Base-by-base conservation (phyloP, 805 yeast species). In the Saccharomyces paradoxus region DNA sequence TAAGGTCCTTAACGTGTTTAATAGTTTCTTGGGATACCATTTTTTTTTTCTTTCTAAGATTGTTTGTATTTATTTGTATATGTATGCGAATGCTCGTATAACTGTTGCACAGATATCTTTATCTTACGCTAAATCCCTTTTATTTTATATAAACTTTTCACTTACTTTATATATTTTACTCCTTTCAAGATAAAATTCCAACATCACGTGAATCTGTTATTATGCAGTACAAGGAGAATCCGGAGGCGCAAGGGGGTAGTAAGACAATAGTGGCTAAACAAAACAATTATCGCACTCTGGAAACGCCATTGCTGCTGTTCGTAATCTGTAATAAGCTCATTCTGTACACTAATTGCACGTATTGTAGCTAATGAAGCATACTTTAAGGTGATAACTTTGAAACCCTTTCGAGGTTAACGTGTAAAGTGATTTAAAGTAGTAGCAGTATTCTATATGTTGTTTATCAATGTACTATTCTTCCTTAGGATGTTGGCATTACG, bases 21-120 rank as follows among this genome's bases (percentile, higher is more conserved):
- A 77, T 68, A 56, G 82, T 71, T 70, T 78, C 81, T 64, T 81
- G 78, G 49, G 86, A 79, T 67, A 78, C 87, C 81, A 78, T 79
- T 63, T 57, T 67, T 79, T 63, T 57, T 67, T 26, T 56, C 17
- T 6, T 31, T 31, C 17, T 13, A 7, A 31, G 51, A 44, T 48
- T 48, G 24, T 51, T 41, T 17, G 31, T 32, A 21, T 41, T 17
- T 37, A 31, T 44, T 41, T 44, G 49, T 27, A 9, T 21, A 17
- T 12, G 41, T 32, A 46, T 29, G 21, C 41, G 22, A 37, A 8
- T 17, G 24, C 24, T 37, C 44, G 44, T 37, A 37, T 17, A 32
- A 13, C 2, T 32, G 8, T 1, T n/a, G 17, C n/a, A 26, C 27
- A 5, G 5, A 26, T 3, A 3, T 26, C 27, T 26, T 26, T 26